Percentiles rank a stretch among this genome's conserved stretches.
phyloP scores from a whole-genome alignment of 495 filamentous ascomycete species.

The Penicillium robsamsonii region DNA sequence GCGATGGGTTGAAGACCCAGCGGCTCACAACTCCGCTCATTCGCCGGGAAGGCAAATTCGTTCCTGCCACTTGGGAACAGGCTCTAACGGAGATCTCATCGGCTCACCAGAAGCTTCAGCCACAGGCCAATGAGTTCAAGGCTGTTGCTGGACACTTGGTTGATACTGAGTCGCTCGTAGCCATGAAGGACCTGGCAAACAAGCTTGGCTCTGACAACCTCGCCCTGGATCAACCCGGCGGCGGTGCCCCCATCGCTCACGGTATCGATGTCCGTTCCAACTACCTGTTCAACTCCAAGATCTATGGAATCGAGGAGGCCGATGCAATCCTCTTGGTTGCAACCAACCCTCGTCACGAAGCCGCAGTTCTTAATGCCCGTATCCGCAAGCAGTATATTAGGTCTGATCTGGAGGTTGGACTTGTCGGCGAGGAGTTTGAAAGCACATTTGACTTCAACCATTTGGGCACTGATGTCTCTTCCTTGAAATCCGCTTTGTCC shows the following conservation, averaged over 20 bases:
- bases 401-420: slow-evolving; percentile 87
- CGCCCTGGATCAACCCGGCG: slow-evolving; percentile 83
- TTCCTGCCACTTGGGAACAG: slow-evolving; percentile 91
- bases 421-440: slow-evolving; percentile 87
- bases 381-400: slow-evolving; percentile 97
- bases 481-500: slow-evolving; percentile 80
- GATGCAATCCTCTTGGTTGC: slow-evolving; percentile 90
- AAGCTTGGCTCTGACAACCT: slow-evolving; percentile 95
- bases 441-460: slow-evolving; percentile 93
- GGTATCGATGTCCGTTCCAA: slow-evolving; percentile 92
- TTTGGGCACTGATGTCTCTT: slow-evolving; percentile 70
- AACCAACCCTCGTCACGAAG: slow-evolving; percentile 92
- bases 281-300: slow-evolving; percentile 94
- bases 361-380: slow-evolving; percentile 89
- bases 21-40: slow-evolving; percentile 88
- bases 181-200: slow-evolving; percentile 95
- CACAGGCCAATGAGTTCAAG: slow-evolving; percentile 92
- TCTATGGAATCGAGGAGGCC: slow-evolving; percentile 88
- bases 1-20: slow-evolving; percentile 95
- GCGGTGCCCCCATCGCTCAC: slow-evolving; percentile 80
- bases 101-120: slow-evolving; percentile 70
- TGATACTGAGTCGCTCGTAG: slow-evolving; percentile 89
- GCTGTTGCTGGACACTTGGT: slow-evolving; percentile 86
- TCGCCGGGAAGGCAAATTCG: slow-evolving; percentile 81
- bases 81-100: slow-evolving; percentile 80